These are phyloP conservation scores for Russula earlei DNA, from an alignment of 768 basidiomycete species.

Conservation along the genomic window DNA sequence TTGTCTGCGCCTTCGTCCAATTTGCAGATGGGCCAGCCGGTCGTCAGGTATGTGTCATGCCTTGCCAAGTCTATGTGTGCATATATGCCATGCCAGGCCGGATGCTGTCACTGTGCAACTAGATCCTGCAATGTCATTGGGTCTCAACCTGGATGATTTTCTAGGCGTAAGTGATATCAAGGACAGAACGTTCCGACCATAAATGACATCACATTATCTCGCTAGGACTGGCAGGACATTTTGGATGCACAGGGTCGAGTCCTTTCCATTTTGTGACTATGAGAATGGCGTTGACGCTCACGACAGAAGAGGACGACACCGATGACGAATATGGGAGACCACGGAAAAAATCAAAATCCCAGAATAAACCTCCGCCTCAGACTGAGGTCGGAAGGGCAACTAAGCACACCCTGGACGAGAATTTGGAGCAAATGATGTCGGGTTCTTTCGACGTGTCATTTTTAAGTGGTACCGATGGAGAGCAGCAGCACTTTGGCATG, in stretches of 20 bases:
- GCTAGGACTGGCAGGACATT: constrained; percentile 16
- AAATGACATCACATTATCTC: neutral
- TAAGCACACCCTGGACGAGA: constrained; percentile 59
- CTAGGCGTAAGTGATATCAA: constrained; percentile 12
- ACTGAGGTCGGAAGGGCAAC: constrained; percentile 43
- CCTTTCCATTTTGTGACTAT: neutral
- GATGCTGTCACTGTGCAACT: constrained; percentile 28
- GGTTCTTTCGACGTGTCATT: constrained; percentile 59
- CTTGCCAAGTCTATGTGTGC: neutral
- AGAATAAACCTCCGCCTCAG: constrained; percentile 24
- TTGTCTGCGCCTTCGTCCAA: constrained; percentile 37
- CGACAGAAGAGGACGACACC: constrained; percentile 26
- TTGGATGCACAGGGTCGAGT: constrained; percentile 11
- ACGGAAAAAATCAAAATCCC: constrained; percentile 26
- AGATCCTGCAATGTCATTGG: constrained; percentile 22
- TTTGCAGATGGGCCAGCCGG: constrained; percentile 64
- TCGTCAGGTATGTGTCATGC: constrained; percentile 40
- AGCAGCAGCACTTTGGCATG: constrained; percentile 36
- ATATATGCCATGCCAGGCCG: constrained; percentile 20
- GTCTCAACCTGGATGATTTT: constrained; percentile 23
- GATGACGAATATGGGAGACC: constrained; percentile 42
- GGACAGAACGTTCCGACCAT: neutral
- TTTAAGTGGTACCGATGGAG: constrained; percentile 29
- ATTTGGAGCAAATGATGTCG: constrained; percentile 56
- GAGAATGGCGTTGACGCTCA: neutral